Conservation (phyloP, 257 asterid species). For the Ilex asprella region DNA sequence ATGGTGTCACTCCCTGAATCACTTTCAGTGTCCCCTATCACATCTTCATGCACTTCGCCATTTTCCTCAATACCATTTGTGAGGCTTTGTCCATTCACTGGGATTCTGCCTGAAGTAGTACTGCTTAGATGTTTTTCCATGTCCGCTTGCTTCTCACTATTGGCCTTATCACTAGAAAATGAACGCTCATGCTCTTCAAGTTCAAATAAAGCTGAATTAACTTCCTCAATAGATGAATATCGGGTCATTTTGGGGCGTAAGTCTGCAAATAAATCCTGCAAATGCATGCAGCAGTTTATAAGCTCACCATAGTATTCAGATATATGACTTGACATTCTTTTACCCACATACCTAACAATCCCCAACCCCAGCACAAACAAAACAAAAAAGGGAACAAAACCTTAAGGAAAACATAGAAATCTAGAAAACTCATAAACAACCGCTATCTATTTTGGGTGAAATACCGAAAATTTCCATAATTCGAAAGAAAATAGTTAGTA, state of each 20-base stretch:
- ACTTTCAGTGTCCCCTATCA: slow-evolving; percentile 57
- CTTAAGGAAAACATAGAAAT: too few species aligned
- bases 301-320: slow-evolving; percentile 15
- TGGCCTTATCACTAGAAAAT: slow-evolving; percentile 61
- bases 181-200: slow-evolving; percentile 82
- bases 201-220: slow-evolving; percentile 64
- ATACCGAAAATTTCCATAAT: too few species aligned
- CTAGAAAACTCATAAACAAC: too few species aligned
- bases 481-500: too few species aligned
- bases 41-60: slow-evolving; percentile 62
- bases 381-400: too few species aligned
- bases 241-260: slow-evolving; percentile 91
- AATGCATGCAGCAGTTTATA: slow-evolving; percentile 15
- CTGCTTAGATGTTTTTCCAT: slow-evolving; percentile 40
- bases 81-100: slow-evolving; percentile 50
- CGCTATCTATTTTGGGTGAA: too few species aligned
- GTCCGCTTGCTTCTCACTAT: slow-evolving; percentile 54
- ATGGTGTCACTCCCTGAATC: slow-evolving; percentile 85
- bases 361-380: too few species aligned
- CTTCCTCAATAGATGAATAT: slow-evolving; percentile 76
- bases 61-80: slow-evolving; percentile 62
- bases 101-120: slow-evolving; percentile 38
- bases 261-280: slow-evolving; percentile 86
- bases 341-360: too few species aligned
- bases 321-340: background rate